phyloP scores from a whole-genome alignment of 257 asterid species.

The Solanum verrucosum region DNA sequence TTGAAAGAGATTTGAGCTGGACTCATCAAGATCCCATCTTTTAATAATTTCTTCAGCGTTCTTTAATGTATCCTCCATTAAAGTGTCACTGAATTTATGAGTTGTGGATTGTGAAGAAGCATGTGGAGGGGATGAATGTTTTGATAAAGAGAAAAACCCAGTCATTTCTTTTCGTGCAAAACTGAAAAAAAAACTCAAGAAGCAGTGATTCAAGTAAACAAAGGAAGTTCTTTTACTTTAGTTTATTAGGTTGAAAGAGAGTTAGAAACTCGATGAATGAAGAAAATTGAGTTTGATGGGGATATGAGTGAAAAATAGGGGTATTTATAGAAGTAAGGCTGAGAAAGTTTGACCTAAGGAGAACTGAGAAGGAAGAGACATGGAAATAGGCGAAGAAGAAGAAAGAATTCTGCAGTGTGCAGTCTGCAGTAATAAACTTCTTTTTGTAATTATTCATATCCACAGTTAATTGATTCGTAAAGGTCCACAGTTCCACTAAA shows the following conservation, averaged over 20 bases:
- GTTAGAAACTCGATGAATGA: background rate
- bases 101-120: conserved; percentile 4
- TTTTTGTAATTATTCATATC: background rate
- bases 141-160: background rate
- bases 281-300: background rate
- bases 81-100: conserved; percentile 33
- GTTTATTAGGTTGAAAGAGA: background rate
- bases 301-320: background rate
- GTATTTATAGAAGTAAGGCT: background rate
- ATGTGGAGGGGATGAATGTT: background rate
- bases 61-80: conserved; percentile 23
- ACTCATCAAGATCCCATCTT: conserved; percentile 26
- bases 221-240: background rate
- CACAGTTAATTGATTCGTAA: background rate
- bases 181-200: background rate
- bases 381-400: background rate
- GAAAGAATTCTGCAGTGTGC: background rate
- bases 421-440: background rate
- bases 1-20: conserved; percentile 14
- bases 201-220: conserved; percentile 3
- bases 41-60: conserved; percentile 34
- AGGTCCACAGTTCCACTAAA: background rate
- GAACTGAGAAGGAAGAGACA: background rate
- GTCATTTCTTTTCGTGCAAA: background rate
- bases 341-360: background rate